Conservation (phyloP, 1,139 yeast genomes). For the Scheffersomyces lignicola region DNA sequence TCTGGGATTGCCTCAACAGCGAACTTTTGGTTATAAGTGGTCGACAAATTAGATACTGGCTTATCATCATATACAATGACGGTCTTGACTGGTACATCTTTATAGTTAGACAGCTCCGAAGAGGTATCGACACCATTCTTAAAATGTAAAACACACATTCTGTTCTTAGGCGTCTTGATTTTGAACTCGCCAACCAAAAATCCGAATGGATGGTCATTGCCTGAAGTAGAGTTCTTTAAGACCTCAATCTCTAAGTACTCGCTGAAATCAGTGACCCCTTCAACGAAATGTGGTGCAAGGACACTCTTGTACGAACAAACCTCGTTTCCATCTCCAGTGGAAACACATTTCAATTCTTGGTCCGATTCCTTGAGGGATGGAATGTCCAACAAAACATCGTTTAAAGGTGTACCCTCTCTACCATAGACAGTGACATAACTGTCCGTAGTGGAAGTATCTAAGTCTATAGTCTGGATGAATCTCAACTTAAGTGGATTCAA, state of each 20-base stretch:
- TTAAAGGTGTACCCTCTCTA: constrained; percentile 43
- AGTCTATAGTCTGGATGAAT: constrained; percentile 59
- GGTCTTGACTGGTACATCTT: constrained; percentile 58
- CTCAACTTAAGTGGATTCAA: constrained; percentile 68
- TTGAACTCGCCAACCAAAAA: constrained; percentile 64
- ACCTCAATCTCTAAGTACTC: constrained; percentile 53
- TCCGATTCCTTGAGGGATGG: constrained; percentile 57
- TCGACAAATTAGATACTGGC: constrained; percentile 10
- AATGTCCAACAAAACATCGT: constrained; percentile 49
- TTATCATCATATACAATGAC: constrained; percentile 50
- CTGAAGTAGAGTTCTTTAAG: constrained; percentile 48
- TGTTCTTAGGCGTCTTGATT: constrained; percentile 59
- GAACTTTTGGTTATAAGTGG: constrained; percentile 5
- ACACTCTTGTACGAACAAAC: constrained; percentile 52
- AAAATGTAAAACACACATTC: constrained; percentile 63
- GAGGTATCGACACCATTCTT: constrained; percentile 11
- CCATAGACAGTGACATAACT: constrained; percentile 52
- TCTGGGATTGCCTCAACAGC: constrained; percentile 34
- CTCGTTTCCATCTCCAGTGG: constrained; percentile 46
- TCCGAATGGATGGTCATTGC: constrained; percentile 54
- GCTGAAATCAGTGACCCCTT: constrained; percentile 33
- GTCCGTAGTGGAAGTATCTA: constrained; percentile 25
- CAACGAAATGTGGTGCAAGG: constrained; percentile 51
- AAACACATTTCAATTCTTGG: constrained; percentile 32
- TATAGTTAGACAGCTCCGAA: constrained; percentile 15